Evolutionary conservation across 352 stramenopile genomes (phyloP), one percentile per base, ranked within the genome.

Genomic region (Phytophthora cajani): DNA sequence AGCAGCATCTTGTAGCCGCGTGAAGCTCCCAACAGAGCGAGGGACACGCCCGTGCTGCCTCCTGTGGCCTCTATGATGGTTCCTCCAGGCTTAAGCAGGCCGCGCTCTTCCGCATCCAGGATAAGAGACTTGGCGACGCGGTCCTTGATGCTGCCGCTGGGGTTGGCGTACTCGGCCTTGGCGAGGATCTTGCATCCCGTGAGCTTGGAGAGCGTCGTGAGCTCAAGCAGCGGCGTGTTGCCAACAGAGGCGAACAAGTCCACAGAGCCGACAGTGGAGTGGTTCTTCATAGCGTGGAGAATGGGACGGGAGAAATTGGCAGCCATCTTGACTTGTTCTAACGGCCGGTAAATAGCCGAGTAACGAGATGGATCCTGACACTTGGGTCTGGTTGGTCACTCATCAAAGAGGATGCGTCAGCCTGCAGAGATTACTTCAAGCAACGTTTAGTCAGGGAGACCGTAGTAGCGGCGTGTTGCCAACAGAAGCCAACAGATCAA

Each of bases 71-170:
- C 85, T 30, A 93, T 82, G 58, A 94, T 69, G 2, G 80, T 91
- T 17, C 79, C 77, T 38, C 81, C 87, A 1, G 81, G 82, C 36
- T 83, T 78, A 47, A 99, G 88, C 54, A 94, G 58, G 1, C 95
- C 96, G 6, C 80, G 80, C 46, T 87, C 71, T 80, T 98, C 95
- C 3, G 94, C 95, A 60, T 98, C 82, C n/a, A 87, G 72, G 71
- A 98, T 98, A 79, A 99, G 88, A n/a, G 80, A 92, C 51, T 97
- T 91, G 47, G 92, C 93, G 11, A 97, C 95, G 32, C 96, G 94
- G 78, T 98, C 96, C 79, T 99, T 99, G 67, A 98, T 92, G 25
- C 83, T 97, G 11, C 95, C 96, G 65, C 93, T 93, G 19, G 97
- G 97, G 71, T 99, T 98, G 69, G 90, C 77, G 61, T 84, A 94